A percentile compares a stretch with the other conserved stretches of the same genome.
phyloP scores from a whole-genome alignment of 2,329 filamentous ascomycete species.

The Botryotinia narcissicola region DNA sequence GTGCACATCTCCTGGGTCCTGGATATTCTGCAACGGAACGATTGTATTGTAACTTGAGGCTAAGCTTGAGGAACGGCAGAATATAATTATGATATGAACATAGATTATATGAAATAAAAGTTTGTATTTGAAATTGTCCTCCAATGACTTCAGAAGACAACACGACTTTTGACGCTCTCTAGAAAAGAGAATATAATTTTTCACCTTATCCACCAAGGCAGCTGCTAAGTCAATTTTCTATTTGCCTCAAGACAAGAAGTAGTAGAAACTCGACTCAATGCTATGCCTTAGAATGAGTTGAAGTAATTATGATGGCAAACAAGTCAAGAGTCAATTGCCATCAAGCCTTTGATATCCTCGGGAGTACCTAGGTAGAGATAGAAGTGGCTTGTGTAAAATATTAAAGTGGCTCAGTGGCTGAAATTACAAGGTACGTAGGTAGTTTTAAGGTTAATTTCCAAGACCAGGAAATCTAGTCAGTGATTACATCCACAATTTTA shows the following conservation, averaged over 20 bases:
- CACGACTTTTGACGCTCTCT: background rate
- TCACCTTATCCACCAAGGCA: background rate
- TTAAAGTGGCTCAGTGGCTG: background rate
- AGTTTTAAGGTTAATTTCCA: background rate
- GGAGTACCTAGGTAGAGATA: background rate
- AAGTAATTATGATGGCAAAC: background rate
- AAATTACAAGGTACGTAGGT: background rate
- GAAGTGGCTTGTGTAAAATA: background rate
- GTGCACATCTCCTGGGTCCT: background rate
- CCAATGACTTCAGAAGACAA: background rate
- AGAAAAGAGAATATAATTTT: background rate
- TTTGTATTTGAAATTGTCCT: background rate
- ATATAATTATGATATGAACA: background rate
- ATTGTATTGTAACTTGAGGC: too few relatives aligned
- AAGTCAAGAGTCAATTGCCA: background rate
- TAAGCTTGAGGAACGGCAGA: too few relatives aligned
- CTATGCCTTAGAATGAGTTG: background rate
- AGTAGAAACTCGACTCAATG: background rate
- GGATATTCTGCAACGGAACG: background rate
- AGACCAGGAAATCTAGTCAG: background rate
- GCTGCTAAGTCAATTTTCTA: background rate
- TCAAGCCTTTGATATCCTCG: background rate
- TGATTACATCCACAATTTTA: background rate
- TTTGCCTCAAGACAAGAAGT: background rate
- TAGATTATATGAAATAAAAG: background rate